Conservation (phyloP, 2,329 filamentous ascomycete genomes). For the Epichloe hybrida region DNA sequence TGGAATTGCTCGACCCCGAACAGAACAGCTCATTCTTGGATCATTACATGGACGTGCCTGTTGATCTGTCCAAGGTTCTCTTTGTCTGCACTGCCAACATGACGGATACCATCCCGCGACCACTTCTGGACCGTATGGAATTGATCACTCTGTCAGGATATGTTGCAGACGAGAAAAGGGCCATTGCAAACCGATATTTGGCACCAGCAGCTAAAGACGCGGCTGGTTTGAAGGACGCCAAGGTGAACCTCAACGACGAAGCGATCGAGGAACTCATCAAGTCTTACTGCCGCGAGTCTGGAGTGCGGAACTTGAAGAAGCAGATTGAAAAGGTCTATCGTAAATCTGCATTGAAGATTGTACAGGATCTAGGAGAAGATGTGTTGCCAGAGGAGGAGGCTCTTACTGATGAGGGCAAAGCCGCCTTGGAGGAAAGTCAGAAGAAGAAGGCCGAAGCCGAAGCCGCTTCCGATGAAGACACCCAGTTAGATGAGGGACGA, state of each 20-base stretch:
- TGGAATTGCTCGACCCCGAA: constrained; percentile 90
- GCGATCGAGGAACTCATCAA: constrained; percentile 97
- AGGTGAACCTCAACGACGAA: constrained; percentile 73
- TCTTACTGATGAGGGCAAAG: constrained; percentile 74
- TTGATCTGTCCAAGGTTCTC: constrained; percentile 91
- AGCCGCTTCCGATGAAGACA: constrained; percentile 22
- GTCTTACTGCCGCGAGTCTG: constrained; percentile 93
- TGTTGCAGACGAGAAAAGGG: constrained; percentile 97
- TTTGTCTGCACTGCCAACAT: constrained; percentile 99
- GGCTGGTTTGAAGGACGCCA: constrained; percentile 77
- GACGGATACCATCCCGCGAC: constrained; percentile 93
- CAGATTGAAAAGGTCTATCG: constrained; percentile 99
- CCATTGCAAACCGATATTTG: constrained; percentile 87
- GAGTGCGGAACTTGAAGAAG: constrained; percentile 96
- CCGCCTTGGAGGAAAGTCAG: constrained; percentile 54
- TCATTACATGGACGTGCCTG: constrained; percentile 96
- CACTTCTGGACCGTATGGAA: constrained; percentile 93
- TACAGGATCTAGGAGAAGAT: constrained; percentile 82
- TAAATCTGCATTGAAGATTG: constrained; percentile 93
- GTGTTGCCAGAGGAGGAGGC: constrained; percentile 68
- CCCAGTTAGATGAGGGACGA: constrained; percentile 11
- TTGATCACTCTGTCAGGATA: constrained; percentile 93
- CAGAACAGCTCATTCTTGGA: constrained; percentile 96
- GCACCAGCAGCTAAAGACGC: constrained; percentile 89
- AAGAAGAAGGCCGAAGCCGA: constrained; percentile 57